These are phyloP conservation scores for Pseudopyrenochaeta lycopersici DNA, from an alignment of 2,329 filamentous ascomycete genomes.

Conservation along the genomic window DNA sequence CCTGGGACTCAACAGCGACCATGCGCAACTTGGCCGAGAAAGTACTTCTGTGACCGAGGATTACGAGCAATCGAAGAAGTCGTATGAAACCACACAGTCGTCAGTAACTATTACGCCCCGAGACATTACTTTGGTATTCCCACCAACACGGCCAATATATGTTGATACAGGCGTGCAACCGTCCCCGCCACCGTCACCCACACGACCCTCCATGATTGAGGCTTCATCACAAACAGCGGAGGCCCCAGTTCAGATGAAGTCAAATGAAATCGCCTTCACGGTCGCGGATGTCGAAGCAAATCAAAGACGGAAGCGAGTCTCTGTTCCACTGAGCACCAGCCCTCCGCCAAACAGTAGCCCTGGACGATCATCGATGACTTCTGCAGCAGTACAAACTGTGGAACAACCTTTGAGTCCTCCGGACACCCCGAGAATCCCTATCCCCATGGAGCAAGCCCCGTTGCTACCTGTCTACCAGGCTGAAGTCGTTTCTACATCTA, in stretches of 20 bases:
- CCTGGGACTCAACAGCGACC: constrained; percentile 50
- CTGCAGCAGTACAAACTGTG: constrained; percentile 69
- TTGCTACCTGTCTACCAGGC: constrained; percentile 42
- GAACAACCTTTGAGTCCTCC: constrained; percentile 71
- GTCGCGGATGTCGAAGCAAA: constrained; percentile 71
- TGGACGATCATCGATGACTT: constrained; percentile 64
- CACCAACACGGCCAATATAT: constrained; percentile 62
- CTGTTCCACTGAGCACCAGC: constrained; percentile 40
- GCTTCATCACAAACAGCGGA: constrained; percentile 33
- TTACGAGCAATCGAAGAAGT: constrained; percentile 32
- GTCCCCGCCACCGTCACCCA: constrained; percentile 81
- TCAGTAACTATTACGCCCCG: constrained; percentile 34
- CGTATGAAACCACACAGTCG: constrained; percentile 30
- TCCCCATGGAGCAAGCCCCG: constrained; percentile 54
- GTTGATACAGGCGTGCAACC: constrained; percentile 82
- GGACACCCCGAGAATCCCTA: constrained; percentile 66
- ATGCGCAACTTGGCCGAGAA: constrained; percentile 34
- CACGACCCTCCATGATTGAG: constrained; percentile 40
- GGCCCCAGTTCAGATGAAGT: constrained; percentile 27
- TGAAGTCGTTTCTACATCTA: constrained; percentile 65
- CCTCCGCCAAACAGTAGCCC: constrained; percentile 20
- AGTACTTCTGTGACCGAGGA: constrained; percentile 27
- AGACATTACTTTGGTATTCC: constrained; percentile 41
- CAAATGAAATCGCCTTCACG: constrained; percentile 24
- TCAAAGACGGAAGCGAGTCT: constrained; percentile 74